Percentiles rank a stretch among this genome's conserved stretches.
These are phyloP conservation scores for Schoenoplectus tabernaemontani DNA, from an alignment of 202 grass and related monocot species.

Conservation along the genomic window DNA sequence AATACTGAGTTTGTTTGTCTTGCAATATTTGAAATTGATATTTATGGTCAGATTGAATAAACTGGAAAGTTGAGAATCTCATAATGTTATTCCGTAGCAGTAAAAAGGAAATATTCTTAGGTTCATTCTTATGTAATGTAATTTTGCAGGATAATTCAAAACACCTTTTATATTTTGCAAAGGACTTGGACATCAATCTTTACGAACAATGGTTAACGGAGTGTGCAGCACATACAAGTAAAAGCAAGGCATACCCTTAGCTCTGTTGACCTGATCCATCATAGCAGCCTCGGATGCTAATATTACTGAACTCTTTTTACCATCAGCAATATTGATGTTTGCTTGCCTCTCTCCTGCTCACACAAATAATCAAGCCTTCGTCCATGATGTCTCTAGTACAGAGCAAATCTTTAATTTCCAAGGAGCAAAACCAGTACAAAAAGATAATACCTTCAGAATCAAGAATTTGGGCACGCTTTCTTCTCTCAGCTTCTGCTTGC, in stretches of 20 bases:
- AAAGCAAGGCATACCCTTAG: constrained; percentile 51
- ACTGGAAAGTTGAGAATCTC: not conserved
- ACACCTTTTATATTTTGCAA: not conserved
- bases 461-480: constrained; percentile 82
- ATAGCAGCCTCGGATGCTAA: constrained; percentile 57
- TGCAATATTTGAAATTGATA: not conserved
- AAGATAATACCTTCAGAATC: constrained; percentile 74
- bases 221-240: not conserved
- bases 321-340: constrained; percentile 45
- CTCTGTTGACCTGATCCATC: constrained; percentile 79
- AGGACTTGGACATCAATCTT: not conserved
- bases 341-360: constrained; percentile 46
- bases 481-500: constrained; percentile 96
- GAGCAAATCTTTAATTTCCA: not conserved
- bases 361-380: not conserved
- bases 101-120: not conserved
- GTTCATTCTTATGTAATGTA: not conserved
- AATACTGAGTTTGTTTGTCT: not conserved
- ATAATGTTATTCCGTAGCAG: not conserved
- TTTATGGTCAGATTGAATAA: not conserved
- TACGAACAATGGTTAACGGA: not conserved
- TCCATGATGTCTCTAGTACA: not conserved
- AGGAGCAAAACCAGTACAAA: not conserved
- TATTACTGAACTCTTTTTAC: constrained; percentile 40
- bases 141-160: not conserved